Evolutionary conservation across 2,329 filamentous ascomycete species (phyloP), one percentile per base, ranked within the genome.

Genomic region (Tolypocladium amazonense): DNA sequence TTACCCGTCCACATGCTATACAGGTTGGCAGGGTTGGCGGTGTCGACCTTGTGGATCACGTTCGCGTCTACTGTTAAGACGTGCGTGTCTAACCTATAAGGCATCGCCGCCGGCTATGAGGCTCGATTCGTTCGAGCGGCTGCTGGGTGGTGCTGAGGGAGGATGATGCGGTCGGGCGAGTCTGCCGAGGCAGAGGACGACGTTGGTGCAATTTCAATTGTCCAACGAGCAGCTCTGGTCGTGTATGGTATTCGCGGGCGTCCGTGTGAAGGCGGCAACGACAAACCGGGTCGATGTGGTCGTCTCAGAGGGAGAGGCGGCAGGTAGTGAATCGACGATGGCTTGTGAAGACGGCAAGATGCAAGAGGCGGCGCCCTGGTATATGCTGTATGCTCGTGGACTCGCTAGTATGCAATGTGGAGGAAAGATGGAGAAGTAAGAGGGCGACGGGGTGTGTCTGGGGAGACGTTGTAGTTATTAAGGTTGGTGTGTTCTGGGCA

Each of bases 1-100:
- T 83, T 77, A 96, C 92, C 90, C 73, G 91, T 93, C 92, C 92
- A 96, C 85, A 97, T 95, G 79, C 90, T 92, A 77, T 94, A 95
- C 57, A 97, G 85, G 71, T 92, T 95, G 76, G 96, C 90, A 35
- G 90, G 88, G 73, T 96, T 96, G 66, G 88, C 84, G 1, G 93
- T 96, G 76, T 97, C 92, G 70, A 97, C 91, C 73, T 95, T 91
- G 80, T 94, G 90, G 73, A 99, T 92, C 67, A 93, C 88, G 72
- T 88, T 90, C 65, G 90, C 87, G 78, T 97, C 92, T 73, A 97
- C 89, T 63, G 91, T 92, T 71, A 97, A 81, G 72, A 97, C 89
- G 70, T 93, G 89, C 62, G 88, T 88, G 74, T 89, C 86, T 75
- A 96, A 81, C 76, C 85, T 83, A 71, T 89, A 86, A 77, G 91